phyloP scores from a whole-genome alignment of 176 grass and related monocot species.

The Pontederia paniculata region DNA sequence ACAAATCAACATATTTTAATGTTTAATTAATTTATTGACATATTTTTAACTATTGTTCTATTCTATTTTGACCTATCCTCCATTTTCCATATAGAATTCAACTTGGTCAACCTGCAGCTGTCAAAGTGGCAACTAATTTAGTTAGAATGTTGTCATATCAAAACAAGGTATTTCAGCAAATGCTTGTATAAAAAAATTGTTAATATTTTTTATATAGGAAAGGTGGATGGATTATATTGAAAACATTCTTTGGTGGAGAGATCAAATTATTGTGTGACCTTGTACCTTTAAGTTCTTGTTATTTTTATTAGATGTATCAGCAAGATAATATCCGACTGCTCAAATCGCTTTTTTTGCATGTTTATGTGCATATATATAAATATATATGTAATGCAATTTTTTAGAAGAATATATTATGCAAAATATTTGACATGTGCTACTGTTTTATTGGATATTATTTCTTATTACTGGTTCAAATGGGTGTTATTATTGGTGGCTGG shows the following conservation, averaged over 20 bases:
- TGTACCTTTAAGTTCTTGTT: too few species aligned
- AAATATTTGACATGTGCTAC: not conserved
- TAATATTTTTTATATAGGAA: too few species aligned
- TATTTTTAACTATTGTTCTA: not conserved
- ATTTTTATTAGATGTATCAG: too few species aligned
- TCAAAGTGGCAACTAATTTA: slow-evolving; percentile 90
- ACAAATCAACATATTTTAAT: not conserved
- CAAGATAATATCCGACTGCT: too few species aligned
- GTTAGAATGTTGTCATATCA: slow-evolving; percentile 85
- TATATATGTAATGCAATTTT: too few species aligned
- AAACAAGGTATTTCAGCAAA: slow-evolving; percentile 61
- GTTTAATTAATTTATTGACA: not conserved
- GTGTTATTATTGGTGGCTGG: slow-evolving; percentile 92
- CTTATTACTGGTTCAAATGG: slow-evolving; percentile 74
- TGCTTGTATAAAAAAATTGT: not conserved
- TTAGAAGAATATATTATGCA: too few species aligned
- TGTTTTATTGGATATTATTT: slow-evolving; percentile 6
- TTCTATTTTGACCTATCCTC: slow-evolving; percentile 5
- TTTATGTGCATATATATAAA: too few species aligned
- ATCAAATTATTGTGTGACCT: too few species aligned
- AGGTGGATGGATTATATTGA: too few species aligned
- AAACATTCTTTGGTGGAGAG: too few species aligned
- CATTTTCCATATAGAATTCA: slow-evolving; percentile 50
- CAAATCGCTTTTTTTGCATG: too few species aligned
- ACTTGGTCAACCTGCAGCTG: slow-evolving; percentile 80